Evolutionary conservation across 129 eudicot species (phyloP), one percentile per base, ranked within the genome.

Genomic region (Dittrichia graveolens): DNA sequence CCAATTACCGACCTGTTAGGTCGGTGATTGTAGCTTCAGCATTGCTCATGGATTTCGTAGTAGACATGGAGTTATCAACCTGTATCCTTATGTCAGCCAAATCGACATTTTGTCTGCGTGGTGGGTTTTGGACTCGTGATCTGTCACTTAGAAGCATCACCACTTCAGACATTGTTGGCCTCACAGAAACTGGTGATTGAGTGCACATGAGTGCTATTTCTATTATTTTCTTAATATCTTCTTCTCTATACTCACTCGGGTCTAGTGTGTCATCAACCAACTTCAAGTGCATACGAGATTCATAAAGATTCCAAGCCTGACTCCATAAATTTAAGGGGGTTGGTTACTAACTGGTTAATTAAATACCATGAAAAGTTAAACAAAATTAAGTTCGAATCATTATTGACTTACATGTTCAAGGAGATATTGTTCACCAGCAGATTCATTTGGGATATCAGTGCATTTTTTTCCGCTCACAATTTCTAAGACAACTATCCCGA

Each of bases 101-200:
- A 12, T 76, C 39, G 13, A 75, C 76, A 0, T 71, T 52, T 46
- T 83, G 68, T 58, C 91, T 77, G 47, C 60, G 81, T 3, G 84
- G 85, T 7, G 75, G 67, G 49, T 48, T 79, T 14, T 57, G 77
- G n/a, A 77, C 83, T 10, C 62, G 34, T 15, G 86, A 58, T 8
- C 79, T 56, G 40, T 85, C 87, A 57, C 87, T 85, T 61, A 70
- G 50, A 68, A 89, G 88, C 86, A 84, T 71, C 61, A 86, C 71
- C 8, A 89, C 83, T 78, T 89, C 96, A 3, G 96, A 86, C 96
- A 89, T 89, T 4, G 86, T 80, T 56, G 96, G 96, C 61, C 96
- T 82, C 13, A 67, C 59, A 3, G 90, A 72, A 42, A 80, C 80
- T 3, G 87, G 87, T 42, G 96, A 81, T 42, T 89, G 90, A 19